Evolutionary conservation across 805 yeast genomes (phyloP).

Genomic region (Trichomonascus vanleenenianus): DNA sequence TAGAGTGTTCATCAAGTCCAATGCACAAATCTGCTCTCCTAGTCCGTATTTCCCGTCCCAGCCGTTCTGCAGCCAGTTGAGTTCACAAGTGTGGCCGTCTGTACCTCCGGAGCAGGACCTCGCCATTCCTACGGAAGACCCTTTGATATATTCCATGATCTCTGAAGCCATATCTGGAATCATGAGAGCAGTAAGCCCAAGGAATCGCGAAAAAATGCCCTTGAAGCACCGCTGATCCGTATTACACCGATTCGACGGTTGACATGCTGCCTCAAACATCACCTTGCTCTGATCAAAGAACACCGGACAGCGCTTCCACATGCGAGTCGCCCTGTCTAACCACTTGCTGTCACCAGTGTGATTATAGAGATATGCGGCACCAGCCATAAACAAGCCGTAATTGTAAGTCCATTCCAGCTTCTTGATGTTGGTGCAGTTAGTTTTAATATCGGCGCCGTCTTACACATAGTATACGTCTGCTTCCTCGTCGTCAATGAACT

Average conservation of each 20-base stretch:
- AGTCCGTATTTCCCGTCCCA: constrained; percentile 76
- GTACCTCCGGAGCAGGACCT: constrained; percentile 77
- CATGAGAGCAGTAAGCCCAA: constrained; percentile 67
- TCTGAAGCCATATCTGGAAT: constrained; percentile 43
- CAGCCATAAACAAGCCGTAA: constrained; percentile 70
- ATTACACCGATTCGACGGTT: constrained; percentile 54
- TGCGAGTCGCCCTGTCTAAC: constrained; percentile 50
- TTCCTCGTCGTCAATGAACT: constrained; percentile 38
- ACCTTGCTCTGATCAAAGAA: constrained; percentile 31
- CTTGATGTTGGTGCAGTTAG: constrained; percentile 56
- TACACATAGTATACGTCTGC: constrained; percentile 33
- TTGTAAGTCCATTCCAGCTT: constrained; percentile 78
- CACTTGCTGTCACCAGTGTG: constrained; percentile 59
- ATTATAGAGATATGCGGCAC: constrained; percentile 75
- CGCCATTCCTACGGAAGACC: constrained; percentile 68
- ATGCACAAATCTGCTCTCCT: constrained; percentile 86
- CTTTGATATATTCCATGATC: constrained; percentile 36
- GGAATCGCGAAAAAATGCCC: constrained; percentile 68
- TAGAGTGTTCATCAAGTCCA: constrained; percentile 48
- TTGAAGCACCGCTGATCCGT: constrained; percentile 90
- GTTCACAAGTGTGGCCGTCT: constrained; percentile 86
- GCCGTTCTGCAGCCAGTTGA: constrained; percentile 57
- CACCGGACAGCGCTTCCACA: constrained; percentile 34
- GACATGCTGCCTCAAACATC: constrained; percentile 83
- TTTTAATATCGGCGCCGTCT: constrained; percentile 34